Evolutionary conservation across 306 rosid genomes (phyloP).

Genomic region (Oemleria cerasiformis): DNA sequence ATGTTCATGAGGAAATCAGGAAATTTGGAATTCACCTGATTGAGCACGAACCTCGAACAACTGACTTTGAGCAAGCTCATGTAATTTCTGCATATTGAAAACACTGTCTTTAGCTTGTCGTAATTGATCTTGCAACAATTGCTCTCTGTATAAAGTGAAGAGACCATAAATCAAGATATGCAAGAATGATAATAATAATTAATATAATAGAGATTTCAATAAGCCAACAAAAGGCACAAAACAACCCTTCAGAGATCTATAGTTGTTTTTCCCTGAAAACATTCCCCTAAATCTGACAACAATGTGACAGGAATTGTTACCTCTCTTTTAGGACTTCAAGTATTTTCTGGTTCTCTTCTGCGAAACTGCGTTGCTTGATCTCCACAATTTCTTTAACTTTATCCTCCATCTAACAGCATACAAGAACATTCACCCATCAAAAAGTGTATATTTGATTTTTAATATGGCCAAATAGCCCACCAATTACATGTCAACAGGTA

Average conservation of each 20-base stretch:
- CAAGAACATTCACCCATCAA: constrained; percentile 19
- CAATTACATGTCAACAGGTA: neutral
- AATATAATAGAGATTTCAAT: constrained; percentile 17
- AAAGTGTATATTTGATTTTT: constrained; percentile 12
- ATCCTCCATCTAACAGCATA: constrained; percentile 80
- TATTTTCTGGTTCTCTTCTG: constrained; percentile 95
- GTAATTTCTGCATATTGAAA: constrained; percentile 89
- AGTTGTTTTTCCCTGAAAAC: neutral
- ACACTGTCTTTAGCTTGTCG: constrained; percentile 92
- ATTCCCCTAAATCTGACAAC: neutral
- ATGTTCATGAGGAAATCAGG: constrained; percentile 16
- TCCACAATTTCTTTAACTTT: constrained; percentile 95
- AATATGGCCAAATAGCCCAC: neutral
- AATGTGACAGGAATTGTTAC: constrained; percentile 26
- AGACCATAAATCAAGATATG: constrained; percentile 12
- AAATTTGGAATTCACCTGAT: constrained; percentile 57
- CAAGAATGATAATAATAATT: neutral
- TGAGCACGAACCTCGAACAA: constrained; percentile 92
- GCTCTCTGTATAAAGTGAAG: constrained; percentile 61
- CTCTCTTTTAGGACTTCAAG: constrained; percentile 88
- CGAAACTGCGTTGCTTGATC: constrained; percentile 93
- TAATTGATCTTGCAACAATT: constrained; percentile 83
- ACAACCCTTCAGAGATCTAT: constrained; percentile 10
- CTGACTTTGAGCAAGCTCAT: constrained; percentile 95
- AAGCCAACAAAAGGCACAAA: neutral